Conservation (phyloP, 2,329 filamentous ascomycete genomes). For the Neoascochyta sp. region DNA sequence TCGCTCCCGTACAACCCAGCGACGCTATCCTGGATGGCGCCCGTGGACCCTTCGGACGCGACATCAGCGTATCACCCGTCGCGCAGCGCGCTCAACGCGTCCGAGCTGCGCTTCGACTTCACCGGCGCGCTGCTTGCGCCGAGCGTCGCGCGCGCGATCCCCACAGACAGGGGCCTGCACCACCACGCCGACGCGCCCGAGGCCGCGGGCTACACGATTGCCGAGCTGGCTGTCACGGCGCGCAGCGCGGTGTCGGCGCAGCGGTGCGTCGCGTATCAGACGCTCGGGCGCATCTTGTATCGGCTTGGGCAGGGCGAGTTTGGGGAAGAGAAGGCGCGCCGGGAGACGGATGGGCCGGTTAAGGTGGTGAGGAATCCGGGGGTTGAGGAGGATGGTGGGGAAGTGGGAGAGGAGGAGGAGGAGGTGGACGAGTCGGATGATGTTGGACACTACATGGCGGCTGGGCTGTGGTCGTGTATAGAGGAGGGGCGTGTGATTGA, state of each 20-base stretch:
- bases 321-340: conserved; percentile 49
- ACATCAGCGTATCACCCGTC: conserved; percentile 77
- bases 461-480: conserved; percentile 78
- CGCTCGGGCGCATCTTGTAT: conserved; percentile 79
- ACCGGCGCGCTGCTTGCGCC: conserved; percentile 76
- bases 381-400: conserved; percentile 33
- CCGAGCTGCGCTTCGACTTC: conserved; percentile 85
- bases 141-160: conserved; percentile 66
- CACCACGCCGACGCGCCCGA: conserved; percentile 92
- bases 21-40: conserved; percentile 86
- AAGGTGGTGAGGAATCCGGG: conserved; percentile 39
- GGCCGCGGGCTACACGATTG: conserved; percentile 89
- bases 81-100: conserved; percentile 66
- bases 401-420: conserved; percentile 36
- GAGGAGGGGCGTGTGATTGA: conserved; percentile 74
- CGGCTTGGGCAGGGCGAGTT: conserved; percentile 72
- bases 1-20: conserved; percentile 78
- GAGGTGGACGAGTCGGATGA: conserved; percentile 37
- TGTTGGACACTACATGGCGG: conserved; percentile 50
- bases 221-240: conserved; percentile 76
- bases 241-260: conserved; percentile 81
- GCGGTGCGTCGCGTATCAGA: conserved; percentile 87
- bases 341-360: conserved; percentile 48
- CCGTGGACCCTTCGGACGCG: conserved; percentile 58
- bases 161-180: conserved; percentile 76